A percentile compares a stretch with the other conserved stretches of the same genome.
Evolutionary conservation across 2,329 filamentous ascomycete genomes (phyloP).

Genomic region (Fusarium tuaranense): DNA sequence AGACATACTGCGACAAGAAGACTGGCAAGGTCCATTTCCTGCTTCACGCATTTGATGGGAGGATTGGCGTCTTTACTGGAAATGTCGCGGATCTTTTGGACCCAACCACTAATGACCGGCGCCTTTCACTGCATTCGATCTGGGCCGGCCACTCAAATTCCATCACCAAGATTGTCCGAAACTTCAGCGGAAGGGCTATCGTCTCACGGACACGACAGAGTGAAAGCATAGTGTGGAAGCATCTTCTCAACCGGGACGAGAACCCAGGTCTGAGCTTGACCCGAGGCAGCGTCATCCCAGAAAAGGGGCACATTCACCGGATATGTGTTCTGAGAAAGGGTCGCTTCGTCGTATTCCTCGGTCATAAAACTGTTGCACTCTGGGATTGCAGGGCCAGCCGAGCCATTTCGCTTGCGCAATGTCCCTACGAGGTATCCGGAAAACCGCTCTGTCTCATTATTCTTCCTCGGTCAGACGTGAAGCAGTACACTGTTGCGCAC

Average conservation of each 20-base stretch:
- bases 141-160: constrained; percentile 89
- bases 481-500: constrained; percentile 70
- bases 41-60: constrained; percentile 86
- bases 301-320: constrained; percentile 79
- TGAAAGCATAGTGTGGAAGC: constrained; percentile 87
- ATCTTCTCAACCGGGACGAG: constrained; percentile 60
- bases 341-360: constrained; percentile 83
- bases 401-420: constrained; percentile 65
- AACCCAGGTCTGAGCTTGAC: constrained; percentile 61
- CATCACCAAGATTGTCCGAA: constrained; percentile 88
- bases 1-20: constrained; percentile 76
- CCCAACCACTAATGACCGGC: constrained; percentile 69
- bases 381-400: constrained; percentile 79
- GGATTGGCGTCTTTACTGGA: constrained; percentile 84
- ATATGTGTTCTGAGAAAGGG: constrained; percentile 84
- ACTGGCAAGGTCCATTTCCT: constrained; percentile 78
- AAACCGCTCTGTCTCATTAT: constrained; percentile 85
- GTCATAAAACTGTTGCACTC: constrained; percentile 75
- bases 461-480: constrained; percentile 71
- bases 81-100: constrained; percentile 86
- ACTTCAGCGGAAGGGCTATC: constrained; percentile 82
- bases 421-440: constrained; percentile 69
- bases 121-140: constrained; percentile 71
- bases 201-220: constrained; percentile 84
- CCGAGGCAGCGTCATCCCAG: constrained; percentile 75